Conservation (phyloP, 805 yeast species). For the Yamadazyma endophytica region DNA sequence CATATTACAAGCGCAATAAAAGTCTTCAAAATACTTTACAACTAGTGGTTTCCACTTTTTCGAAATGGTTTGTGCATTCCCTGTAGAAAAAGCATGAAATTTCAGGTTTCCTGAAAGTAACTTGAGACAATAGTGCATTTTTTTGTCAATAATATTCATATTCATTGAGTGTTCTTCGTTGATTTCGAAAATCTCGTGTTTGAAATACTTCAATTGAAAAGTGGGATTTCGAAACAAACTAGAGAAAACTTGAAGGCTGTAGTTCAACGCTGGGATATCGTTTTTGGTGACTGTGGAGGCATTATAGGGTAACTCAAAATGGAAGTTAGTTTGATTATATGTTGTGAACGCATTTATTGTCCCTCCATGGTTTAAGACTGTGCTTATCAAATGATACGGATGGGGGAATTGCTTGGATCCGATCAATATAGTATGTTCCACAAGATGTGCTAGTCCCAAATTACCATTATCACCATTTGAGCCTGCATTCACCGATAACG, state of each 20-base stretch:
- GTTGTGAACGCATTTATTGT: slow-evolving; percentile 64
- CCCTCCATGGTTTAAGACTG: slow-evolving; percentile 50
- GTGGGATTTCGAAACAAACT: slow-evolving; percentile 49
- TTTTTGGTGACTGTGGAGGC: slow-evolving; percentile 4
- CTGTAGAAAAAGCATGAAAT: slow-evolving; percentile 64
- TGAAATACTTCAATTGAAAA: slow-evolving; percentile 39
- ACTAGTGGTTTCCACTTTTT: slow-evolving; percentile 30
- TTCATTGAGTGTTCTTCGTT: slow-evolving; percentile 68
- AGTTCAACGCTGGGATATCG: slow-evolving; percentile 39
- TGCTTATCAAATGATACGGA: slow-evolving; percentile 41
- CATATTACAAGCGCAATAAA: slow-evolving; percentile 49
- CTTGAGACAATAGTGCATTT: slow-evolving; percentile 56
- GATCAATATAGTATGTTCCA: slow-evolving; percentile 23
- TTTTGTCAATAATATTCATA: slow-evolving; percentile 36
- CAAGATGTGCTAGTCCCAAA: slow-evolving; percentile 75
- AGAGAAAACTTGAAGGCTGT: slow-evolving; percentile 46
- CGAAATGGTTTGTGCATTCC: slow-evolving; percentile 50
- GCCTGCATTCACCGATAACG: slow-evolving; percentile 76
- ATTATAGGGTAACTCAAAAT: slow-evolving; percentile 51
- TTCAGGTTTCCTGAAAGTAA: slow-evolving; percentile 45
- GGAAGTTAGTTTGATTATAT: slow-evolving; percentile 62
- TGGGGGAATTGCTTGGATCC: slow-evolving; percentile 55
- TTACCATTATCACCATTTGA: slow-evolving; percentile 71
- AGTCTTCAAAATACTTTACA: slow-evolving; percentile 33
- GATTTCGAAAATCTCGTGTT: slow-evolving; percentile 55